A percentile compares a stretch with the other conserved stretches of the same genome.
These are phyloP conservation scores for Tricholoma flavovirens DNA, from an alignment of 768 basidiomycete genomes.

Conservation along the genomic window DNA sequence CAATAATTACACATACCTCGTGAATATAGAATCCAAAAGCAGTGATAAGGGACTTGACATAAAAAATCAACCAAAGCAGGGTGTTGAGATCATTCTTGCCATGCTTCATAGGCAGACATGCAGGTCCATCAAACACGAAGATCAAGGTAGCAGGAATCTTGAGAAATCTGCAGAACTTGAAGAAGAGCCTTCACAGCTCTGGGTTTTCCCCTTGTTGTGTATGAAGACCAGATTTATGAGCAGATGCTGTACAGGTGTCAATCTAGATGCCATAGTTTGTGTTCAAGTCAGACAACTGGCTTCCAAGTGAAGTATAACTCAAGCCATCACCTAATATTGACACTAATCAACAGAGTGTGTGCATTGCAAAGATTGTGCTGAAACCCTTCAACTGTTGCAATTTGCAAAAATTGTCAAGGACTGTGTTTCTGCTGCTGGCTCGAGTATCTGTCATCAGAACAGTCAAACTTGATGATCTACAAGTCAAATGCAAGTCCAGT, in stretches of 20 bases:
- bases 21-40: constrained; percentile 37
- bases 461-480: neutral
- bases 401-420: neutral
- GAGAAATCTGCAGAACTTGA: constrained; percentile 25
- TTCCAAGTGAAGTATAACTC: neutral
- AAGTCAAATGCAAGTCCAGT: neutral
- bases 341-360: neutral
- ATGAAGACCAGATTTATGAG: constrained; percentile 4
- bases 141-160: constrained; percentile 34
- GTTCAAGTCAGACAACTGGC: neutral
- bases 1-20: constrained; percentile 9
- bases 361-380: neutral
- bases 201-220: constrained; percentile 30
- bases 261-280: neutral
- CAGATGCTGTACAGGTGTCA: constrained; percentile 5
- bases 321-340: neutral
- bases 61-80: constrained; percentile 19
- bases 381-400: neutral
- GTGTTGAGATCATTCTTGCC: constrained; percentile 23
- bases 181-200: constrained; percentile 36
- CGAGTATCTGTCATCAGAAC: neutral
- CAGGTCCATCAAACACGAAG: constrained; percentile 45
- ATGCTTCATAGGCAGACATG: constrained; percentile 37
- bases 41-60: constrained; percentile 30
- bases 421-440: neutral